Conservation (phyloP, 768 basidiomycete species). For the Naganishia randhawae region DNA sequence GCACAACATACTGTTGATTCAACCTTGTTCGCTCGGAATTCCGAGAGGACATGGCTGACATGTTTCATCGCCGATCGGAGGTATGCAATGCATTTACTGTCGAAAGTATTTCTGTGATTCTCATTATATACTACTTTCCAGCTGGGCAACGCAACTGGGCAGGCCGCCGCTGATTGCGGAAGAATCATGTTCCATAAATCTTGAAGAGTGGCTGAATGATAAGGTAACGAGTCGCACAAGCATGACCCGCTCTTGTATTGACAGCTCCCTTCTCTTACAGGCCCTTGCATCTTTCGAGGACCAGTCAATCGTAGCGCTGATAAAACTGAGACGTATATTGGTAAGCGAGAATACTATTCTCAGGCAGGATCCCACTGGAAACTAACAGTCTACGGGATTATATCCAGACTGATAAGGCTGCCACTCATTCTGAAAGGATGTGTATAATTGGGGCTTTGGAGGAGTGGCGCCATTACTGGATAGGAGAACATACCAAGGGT, state of each 20-base stretch:
- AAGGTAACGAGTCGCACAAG: background rate
- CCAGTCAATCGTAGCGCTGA: slow-evolving; percentile 21
- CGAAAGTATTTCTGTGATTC: background rate
- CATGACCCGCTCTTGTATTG: background rate
- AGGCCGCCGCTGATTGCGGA: slow-evolving; percentile 22
- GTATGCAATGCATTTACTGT: background rate
- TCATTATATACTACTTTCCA: background rate
- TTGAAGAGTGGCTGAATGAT: slow-evolving; percentile 11
- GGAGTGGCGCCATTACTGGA: slow-evolving; percentile 18
- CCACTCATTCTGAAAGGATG: slow-evolving; percentile 6
- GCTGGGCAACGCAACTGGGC: slow-evolving; percentile 27
- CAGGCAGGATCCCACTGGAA: background rate
- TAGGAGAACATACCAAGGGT: slow-evolving; percentile 5
- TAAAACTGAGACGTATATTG: slow-evolving; percentile 16
- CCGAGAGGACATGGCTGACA: slow-evolving; percentile 26
- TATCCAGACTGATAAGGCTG: background rate
- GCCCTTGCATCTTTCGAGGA: slow-evolving; percentile 19
- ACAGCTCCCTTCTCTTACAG: background rate
- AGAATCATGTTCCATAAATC: background rate
- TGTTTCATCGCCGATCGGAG: slow-evolving; percentile 27
- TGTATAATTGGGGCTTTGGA: slow-evolving; percentile 5
- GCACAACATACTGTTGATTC: background rate
- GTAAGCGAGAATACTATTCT: background rate
- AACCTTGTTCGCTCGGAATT: slow-evolving; percentile 7
- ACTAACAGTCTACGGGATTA: too few relatives aligned